Evolutionary conservation across 331 rosid genomes (phyloP), one percentile per base, ranked within the genome.

Genomic region (Spiraea crenata): DNA sequence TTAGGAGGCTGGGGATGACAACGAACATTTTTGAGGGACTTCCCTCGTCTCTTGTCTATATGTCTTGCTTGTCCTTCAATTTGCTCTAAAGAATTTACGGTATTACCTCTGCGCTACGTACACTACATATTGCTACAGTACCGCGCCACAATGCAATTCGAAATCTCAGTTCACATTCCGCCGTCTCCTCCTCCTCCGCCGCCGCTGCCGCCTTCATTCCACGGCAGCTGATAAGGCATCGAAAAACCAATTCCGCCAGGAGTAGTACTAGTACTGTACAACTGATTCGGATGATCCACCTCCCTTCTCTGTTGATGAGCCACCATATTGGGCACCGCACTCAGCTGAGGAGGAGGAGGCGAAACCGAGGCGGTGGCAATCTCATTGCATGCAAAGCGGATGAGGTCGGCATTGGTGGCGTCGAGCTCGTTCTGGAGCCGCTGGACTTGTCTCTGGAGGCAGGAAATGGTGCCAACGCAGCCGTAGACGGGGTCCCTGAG

Each of bases 401-500:
- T 78, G n/a, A 93, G 89, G 69, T 86, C 92, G 3, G 97, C 76
- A 68, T 90, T 93, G 1, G 97, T 96, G 0, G 87, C 80, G 47
- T 93, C 98, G 3, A 93, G 97, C 41, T 93, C 97, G 67, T 90
- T 93, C 20, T 93, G 97, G 56, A 93, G 97, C 76, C 88, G 71
- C 25, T 93, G 96, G 67, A 93, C 89, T 55, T 93, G 97, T 79
- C 89, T 81, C 65, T 93, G 98, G 31, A 93, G 97, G 81, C 79
- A 93, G n/a, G 95, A 84, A 65, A 93, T 93, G 71, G 98, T 95
- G 5, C 91, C 95, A 5, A 90, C 97, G 39, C 98, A 93, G 46
- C 98, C 98, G 59, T 88, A 93, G 20, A 93, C 96, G 0, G 98
- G 98, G 57, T 93, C 97, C 58, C 95, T 83, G 44, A 93, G 88